Percentiles rank a stretch among this genome's conserved stretches.
Evolutionary conservation across 2,329 filamentous ascomycete species (phyloP).

Genomic region (Dothistroma septosporum): DNA sequence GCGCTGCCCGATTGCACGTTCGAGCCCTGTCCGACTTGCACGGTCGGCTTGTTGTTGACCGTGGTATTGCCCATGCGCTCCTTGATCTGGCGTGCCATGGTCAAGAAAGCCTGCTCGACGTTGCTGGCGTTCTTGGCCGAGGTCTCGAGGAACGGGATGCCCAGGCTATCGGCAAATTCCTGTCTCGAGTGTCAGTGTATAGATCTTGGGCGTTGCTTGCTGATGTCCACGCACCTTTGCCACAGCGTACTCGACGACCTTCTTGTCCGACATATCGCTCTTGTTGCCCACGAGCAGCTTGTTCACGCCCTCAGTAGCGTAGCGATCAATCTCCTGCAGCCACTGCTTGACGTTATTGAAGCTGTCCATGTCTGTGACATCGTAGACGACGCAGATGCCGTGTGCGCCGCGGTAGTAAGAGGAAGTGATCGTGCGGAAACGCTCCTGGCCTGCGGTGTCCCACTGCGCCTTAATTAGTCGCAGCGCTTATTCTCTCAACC

Average conservation of each 20-base stretch:
- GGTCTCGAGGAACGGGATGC: constrained; percentile 98
- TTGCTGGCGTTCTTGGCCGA: constrained; percentile 99
- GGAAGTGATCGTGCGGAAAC: constrained; percentile 98
- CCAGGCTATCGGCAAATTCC: constrained; percentile 98
- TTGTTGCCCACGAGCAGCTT: constrained; percentile 99
- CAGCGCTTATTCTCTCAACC: not conserved
- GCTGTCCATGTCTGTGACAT: constrained; percentile 99
- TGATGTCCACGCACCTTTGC: constrained; percentile 74
- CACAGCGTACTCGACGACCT: constrained; percentile 98
- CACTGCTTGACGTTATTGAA: constrained; percentile 99
- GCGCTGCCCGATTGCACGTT: constrained; percentile 84
- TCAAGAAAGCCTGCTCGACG: constrained; percentile 99
- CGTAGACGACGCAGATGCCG: constrained; percentile 99
- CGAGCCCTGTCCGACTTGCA: constrained; percentile 92
- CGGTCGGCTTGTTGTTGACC: constrained; percentile 97
- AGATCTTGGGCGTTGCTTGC: not conserved
- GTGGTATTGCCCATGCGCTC: constrained; percentile 97
- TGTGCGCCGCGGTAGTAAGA: constrained; percentile 99
- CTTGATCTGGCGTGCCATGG: constrained; percentile 99
- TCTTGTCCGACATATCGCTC: constrained; percentile 99
- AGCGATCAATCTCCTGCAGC: constrained; percentile 99
- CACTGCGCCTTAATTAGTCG: constrained; percentile 58
- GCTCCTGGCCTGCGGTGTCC: constrained; percentile 98
- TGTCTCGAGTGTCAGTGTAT: constrained; percentile 40
- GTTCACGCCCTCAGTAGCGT: constrained; percentile 98